Base-by-base conservation (phyloP, 2,329 filamentous ascomycete genomes). In the Balansia obtecta region DNA sequence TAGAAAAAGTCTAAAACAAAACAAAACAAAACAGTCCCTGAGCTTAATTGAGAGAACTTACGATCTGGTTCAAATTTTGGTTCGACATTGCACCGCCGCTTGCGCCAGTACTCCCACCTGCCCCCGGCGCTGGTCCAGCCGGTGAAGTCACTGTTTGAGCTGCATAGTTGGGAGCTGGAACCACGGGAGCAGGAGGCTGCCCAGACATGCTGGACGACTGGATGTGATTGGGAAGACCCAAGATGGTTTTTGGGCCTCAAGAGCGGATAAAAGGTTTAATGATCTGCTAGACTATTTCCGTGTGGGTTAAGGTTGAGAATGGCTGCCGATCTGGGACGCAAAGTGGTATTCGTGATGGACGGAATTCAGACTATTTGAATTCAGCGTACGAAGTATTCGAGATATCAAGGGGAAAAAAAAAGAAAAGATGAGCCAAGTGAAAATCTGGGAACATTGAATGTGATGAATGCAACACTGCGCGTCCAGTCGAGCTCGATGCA, bases 21-120 rank as follows among this genome's bases (percentile, higher is more conserved):
- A 8, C 2, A 6, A 27, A 27, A 27, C 2, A 6, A 27, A 27
- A 27, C 27, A 27, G 27, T 27, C 7, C 34, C 15, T 37, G 34
- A 12, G 15, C 34, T 12, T 3, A 37, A 37, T 37, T 2, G 15
- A 37, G 15, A 18, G 8, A 44, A 48, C 90, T 78, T 77, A 96
- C 91, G 68, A 97, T 97, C 59, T 95, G 89, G 61, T 97, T 97
- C 1, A 96, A 68, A 63, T 96, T 95, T 61, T 94, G 88, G 55
- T 91, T 88, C 2, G 85, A 88, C 69, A 88, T 83, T 10, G 70
- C 65, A 18, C 59, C 56, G 8, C 54, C 55, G 34, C 52, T 50
- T 11, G 56, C 37, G 7, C 59, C 60, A 6, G 68, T 60, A 2
- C 68, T 54, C 32, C 64, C 54, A 5, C 67, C 56, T 16, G 70